Percentiles rank a stretch among this genome's conserved stretches.
phyloP scores from a whole-genome alignment of 495 filamentous ascomycete species.

The Lentithecium fluviatile region DNA sequence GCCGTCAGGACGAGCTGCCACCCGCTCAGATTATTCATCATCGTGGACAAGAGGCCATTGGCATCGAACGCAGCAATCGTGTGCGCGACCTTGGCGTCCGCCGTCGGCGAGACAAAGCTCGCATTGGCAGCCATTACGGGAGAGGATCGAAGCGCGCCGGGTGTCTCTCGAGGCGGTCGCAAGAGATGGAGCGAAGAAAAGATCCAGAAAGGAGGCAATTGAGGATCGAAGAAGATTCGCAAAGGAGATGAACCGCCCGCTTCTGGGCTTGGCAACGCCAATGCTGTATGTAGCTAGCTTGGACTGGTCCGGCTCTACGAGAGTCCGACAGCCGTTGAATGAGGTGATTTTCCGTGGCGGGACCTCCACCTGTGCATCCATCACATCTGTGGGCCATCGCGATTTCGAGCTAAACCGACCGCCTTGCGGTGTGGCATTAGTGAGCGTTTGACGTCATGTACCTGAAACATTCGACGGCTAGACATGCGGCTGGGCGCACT shows the following conservation, averaged over 20 bases:
- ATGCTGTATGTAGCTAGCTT: background rate
- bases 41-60: constrained; percentile 37
- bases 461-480: too few relatives aligned
- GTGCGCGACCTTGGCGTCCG: constrained; percentile 48
- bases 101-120: constrained; percentile 74
- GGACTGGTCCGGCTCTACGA: too few relatives aligned
- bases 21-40: constrained; percentile 57
- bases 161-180: background rate
- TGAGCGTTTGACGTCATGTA: too few relatives aligned
- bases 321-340: too few relatives aligned
- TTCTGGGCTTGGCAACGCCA: too few relatives aligned
- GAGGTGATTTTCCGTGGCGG: too few relatives aligned
- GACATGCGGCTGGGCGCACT: too few relatives aligned
- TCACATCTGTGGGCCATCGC: background rate
- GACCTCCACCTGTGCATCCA: too few relatives aligned
- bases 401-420: background rate
- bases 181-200: background rate
- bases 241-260: too few relatives aligned
- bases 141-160: constrained; percentile 1
- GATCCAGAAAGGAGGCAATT: background rate
- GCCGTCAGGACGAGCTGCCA: constrained; percentile 66
- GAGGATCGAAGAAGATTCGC: too few relatives aligned
- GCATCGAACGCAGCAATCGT: constrained; percentile 52
- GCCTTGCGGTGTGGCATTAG: too few relatives aligned
- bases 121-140: constrained; percentile 63